Base-by-base conservation (phyloP, 805 yeast genomes). In the Nakazawaea wickerhamii region DNA sequence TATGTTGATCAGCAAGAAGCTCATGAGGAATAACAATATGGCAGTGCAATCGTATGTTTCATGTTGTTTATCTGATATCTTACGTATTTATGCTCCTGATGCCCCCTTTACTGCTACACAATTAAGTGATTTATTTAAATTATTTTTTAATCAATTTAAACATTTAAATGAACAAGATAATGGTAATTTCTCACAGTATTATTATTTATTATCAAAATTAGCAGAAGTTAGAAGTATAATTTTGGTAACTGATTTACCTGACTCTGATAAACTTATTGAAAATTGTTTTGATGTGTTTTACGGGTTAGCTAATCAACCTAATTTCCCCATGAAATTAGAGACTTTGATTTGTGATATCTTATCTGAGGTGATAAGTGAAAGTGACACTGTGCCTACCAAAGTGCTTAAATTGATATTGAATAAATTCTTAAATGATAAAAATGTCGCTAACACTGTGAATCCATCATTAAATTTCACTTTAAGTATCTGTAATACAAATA, bases 51-150 rank as follows among this genome's bases (percentile, higher is more conserved):
- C 90, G 0, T 76, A 68, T 45, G 73, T 73, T 1, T 79, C 93
- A 6, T 82, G 95, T 54, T 80, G 93, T 48, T 48, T 88, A 6
- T 70, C 88, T 5, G 95, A 89, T 56, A 67, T 90, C 8, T 60
- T 89, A 32, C 68, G 95, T 45, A 59, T 90, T 13, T 82, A 72
- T 53, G 96, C 95, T 0, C 96, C 96, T 0, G 86, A 89, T 56
- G 95, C 96, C 5, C 96, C 97, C 4, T 89, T 73, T 59, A 77
- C 84, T 2, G 78, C 79, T 19, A 48, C 64, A 1, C 81, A 83
- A 50, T 65, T 89, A 30, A 65, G 78, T 1, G 79, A 68, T 4
- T 73, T 87, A 15, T 87, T 89, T 64, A 75, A 71, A 49, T 67
- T 85, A 6, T 77, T 88, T 53, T 70, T 83, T 47, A 58, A 63